A percentile compares a stretch with the other conserved stretches of the same genome.
Evolutionary conservation across 139 green algal species (phyloP).

Genomic region (Micractinium conductrix): DNA sequence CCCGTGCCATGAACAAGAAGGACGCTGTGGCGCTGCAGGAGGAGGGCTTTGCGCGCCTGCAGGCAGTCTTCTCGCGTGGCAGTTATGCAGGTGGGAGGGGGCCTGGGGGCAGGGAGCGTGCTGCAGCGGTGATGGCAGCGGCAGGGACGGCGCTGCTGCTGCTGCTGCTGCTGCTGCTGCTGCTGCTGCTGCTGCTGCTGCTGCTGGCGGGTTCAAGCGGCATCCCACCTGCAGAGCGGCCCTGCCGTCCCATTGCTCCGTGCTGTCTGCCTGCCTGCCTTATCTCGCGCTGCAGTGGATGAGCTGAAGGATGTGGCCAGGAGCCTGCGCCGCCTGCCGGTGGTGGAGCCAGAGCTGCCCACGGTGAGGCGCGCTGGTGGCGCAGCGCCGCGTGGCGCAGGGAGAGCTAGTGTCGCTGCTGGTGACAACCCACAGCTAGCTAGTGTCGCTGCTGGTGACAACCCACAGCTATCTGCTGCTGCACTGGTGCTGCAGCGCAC

Average conservation of each 20-base stretch:
- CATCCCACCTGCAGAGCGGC: too few species aligned
- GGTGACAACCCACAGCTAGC: too few species aligned
- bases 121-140: neutral
- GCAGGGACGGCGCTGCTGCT: too few species aligned
- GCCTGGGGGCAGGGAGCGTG: neutral
- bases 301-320: slow-evolving; percentile 80
- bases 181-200: neutral
- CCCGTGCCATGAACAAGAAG: slow-evolving; percentile 68
- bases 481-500: too few species aligned
- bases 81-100: slow-evolving; percentile 11
- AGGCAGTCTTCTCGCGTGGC: slow-evolving; percentile 49
- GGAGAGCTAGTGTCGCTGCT: too few species aligned
- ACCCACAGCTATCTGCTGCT: too few species aligned
- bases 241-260: too few species aligned
- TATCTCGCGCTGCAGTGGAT: slow-evolving; percentile 57
- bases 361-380: slow-evolving; percentile 79
- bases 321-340: slow-evolving; percentile 78
- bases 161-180: neutral
- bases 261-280: neutral
- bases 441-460: too few species aligned
- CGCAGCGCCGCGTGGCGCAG: too few species aligned
- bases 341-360: slow-evolving; percentile 83
- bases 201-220: neutral
- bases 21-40: slow-evolving; percentile 67
- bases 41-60: slow-evolving; percentile 71